Base-by-base conservation (phyloP, 2,329 filamentous ascomycete species). In the Tolypocladium ophioglossoides region DNA sequence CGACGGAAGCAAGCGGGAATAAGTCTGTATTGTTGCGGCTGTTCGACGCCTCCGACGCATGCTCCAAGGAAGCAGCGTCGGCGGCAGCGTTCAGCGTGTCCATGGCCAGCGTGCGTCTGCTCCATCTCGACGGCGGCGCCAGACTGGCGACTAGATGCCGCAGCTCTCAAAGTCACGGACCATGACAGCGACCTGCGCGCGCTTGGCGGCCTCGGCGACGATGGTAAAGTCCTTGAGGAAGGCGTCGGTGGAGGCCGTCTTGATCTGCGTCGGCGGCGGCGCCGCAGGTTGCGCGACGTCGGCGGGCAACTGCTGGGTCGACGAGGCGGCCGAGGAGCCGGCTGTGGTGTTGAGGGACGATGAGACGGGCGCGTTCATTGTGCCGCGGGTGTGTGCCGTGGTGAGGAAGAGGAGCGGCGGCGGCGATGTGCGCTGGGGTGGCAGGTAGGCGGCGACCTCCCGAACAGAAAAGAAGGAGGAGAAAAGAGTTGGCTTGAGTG, bases 191-290 rank as follows among this genome's bases (percentile, higher is more conserved):
- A 96, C 88, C 71, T 96, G 90, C 11, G 92, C 92, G 44, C 91
- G 79, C 72, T 95, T 96, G 46, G 91, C 92, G 2, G 92, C 92
- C 75, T 97, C 92, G 38, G 91, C 91, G 44, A 96, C 80, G 34
- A 96, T 80, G 55, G 82, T 92, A 65, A 92, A 89, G 70, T 95
- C 86, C 63, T 85, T 83, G 56, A 95, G 78, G 66, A 91, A 91
- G 32, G 72, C 60, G 53, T 82, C 79, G 52, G 78, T 77, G 16
- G 75, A 77, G 1, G 73, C 64, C 1, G 66, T 53, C 61, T 70
- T 69, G 56, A 55, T 50, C 57, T 65, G 65, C 46, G 63, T 57
- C 57, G 65, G 64, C 47, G 63, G 63, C 35, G 68, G 63, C 11
- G 46, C 39, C 32, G 38, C 53, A 51, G 60, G 63, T 50, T 59